Base-by-base conservation (phyloP, 768 basidiomycete species). In the Amanita thiersii region DNA sequence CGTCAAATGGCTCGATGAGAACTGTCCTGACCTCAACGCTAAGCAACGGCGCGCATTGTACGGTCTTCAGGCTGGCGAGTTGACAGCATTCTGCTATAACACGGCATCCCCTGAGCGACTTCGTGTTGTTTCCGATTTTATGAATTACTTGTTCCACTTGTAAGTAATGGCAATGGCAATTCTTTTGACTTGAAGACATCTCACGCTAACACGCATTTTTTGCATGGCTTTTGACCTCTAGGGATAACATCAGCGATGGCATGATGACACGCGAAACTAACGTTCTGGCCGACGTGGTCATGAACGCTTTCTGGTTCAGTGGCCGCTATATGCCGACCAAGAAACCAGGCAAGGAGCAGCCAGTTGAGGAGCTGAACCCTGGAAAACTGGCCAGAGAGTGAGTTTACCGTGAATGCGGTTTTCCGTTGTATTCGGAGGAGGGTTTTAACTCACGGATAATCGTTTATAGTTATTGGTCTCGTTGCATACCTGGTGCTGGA, bases 191-290 rank as follows among this genome's bases (percentile, higher is more conserved):
- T 39, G 44, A 37, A 43, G 37, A 46, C 30, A 21, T 41, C 47
- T 40, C 23, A 40, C 31, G 45, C 43, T 44, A 43, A 33, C 45
- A 41, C 43, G 46, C 30, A 42, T 44, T 40, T 15, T 23, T 47
- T 39, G 17, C 45, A 35, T 47, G 42, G 20, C 25, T 34, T 43
- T 25, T 45, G 37, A 50, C n/a, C n/a, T n/a, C 10, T 47, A 72
- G 70, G 26, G 85, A 88, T 55, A 78, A 88, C 55, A 73, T 87
- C 55, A 83, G 80, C 52, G 84, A 87, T 53, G 81, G 81, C 39
- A 82, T 85, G 80, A 75, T 80, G 66, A 72, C 73, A 41, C 64
- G 69, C 24, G 74, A 79, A 37, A 77, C 80, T 3, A 66, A 70
- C 47, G 63, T 66, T 12, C 63, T 83, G 41, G 70, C 79, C 21